These are phyloP conservation scores for Aspergillus sp. DNA, from an alignment of 2,329 filamentous ascomycete species.

Conservation along the genomic window DNA sequence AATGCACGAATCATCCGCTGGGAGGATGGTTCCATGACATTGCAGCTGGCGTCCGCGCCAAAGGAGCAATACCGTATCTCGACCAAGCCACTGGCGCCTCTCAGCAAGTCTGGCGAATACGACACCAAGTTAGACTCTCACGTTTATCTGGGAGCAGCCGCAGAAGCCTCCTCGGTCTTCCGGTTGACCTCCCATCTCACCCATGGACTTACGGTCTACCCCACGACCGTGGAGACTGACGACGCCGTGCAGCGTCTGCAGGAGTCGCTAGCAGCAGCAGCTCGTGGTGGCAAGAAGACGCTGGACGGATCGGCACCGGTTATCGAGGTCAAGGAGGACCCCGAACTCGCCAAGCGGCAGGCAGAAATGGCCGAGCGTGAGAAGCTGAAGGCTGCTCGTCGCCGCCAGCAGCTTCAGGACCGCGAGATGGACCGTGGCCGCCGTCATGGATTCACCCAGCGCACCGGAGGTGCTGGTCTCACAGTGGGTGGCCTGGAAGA, in stretches of 20 bases:
- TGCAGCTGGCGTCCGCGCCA: constrained; percentile 65
- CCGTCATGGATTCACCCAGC: constrained; percentile 46
- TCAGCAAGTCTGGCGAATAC: constrained; percentile 55
- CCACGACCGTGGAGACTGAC: constrained; percentile 58
- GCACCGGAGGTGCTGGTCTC: constrained; percentile 53
- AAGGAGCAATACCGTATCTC: constrained; percentile 62
- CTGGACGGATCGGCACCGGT: constrained; percentile 57
- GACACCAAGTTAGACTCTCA: constrained; percentile 61
- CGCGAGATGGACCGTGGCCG: constrained; percentile 59
- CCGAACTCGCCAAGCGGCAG: constrained; percentile 60
- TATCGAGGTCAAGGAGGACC: constrained; percentile 62
- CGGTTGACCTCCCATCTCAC: constrained; percentile 66
- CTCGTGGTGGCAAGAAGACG: constrained; percentile 54
- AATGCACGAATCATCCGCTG: constrained; percentile 67
- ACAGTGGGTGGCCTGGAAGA: constrained; percentile 61
- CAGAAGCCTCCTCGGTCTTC: constrained; percentile 59
- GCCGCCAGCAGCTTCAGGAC: constrained; percentile 57
- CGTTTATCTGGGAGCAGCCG: constrained; percentile 64
- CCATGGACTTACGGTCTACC: constrained; percentile 58
- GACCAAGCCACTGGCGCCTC: constrained; percentile 60
- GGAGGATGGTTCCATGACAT: constrained; percentile 67
- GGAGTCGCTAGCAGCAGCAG: constrained; percentile 59
- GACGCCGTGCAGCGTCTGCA: constrained; percentile 64
- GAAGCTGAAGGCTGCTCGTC: constrained; percentile 56
- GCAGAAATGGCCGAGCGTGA: constrained; percentile 64